Percentiles rank a stretch among this genome's conserved stretches.
Evolutionary conservation across 257 asterid genomes (phyloP).

Genomic region (Solanum medicagineum): DNA sequence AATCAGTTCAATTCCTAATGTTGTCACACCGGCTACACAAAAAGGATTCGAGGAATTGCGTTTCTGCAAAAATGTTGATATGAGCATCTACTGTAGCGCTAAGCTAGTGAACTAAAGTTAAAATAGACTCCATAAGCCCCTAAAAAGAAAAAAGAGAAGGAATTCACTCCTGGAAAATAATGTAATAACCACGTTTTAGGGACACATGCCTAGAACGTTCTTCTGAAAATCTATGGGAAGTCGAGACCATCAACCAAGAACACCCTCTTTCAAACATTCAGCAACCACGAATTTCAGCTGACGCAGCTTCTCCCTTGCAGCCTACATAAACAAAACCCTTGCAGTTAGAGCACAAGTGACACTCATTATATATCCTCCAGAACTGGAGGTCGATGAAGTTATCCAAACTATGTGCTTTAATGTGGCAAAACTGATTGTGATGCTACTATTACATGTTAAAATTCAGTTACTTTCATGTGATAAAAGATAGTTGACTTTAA

Average conservation of each 20-base stretch:
- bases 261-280: conserved; percentile 36
- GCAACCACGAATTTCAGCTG: conserved; percentile 59
- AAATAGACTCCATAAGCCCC: background rate
- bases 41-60: background rate
- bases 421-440: background rate
- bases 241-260: conserved; percentile 18
- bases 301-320: conserved; percentile 60
- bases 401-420: background rate
- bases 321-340: conserved; percentile 33
- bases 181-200: background rate
- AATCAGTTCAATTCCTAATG: background rate
- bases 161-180: background rate
- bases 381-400: background rate
- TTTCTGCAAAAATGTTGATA: background rate
- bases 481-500: background rate
- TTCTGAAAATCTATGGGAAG: background rate
- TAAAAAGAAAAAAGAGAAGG: background rate
- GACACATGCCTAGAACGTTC: background rate
- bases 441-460: background rate
- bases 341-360: background rate
- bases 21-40: background rate
- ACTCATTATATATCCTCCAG: background rate
- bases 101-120: background rate
- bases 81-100: background rate
- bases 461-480: background rate